Evolutionary conservation across 2,329 filamentous ascomycete species (phyloP).

Genomic region (Aspergillus sergii): DNA sequence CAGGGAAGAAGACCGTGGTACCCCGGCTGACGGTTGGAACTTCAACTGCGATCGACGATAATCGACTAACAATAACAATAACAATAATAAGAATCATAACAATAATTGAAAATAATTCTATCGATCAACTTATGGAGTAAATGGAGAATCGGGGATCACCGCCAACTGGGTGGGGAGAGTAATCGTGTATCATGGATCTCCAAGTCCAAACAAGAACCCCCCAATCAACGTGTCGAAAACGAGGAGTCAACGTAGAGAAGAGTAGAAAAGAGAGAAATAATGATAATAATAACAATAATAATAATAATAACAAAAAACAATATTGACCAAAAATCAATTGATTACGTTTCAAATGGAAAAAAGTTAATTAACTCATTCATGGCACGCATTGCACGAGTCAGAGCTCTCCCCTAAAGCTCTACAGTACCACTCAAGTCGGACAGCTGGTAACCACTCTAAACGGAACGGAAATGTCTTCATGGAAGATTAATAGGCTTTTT

Average conservation of each 20-base stretch:
- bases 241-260: too few relatives aligned
- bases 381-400: background rate
- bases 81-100: background rate
- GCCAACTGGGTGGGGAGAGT: background rate
- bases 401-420: background rate
- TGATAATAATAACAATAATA: background rate
- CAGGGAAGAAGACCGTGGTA: background rate
- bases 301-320: too few relatives aligned
- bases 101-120: background rate
- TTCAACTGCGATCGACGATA: background rate
- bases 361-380: background rate
- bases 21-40: background rate
- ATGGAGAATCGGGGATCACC: background rate
- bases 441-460: too few relatives aligned
- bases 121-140: background rate
- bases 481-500: too few relatives aligned
- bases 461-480: too few relatives aligned
- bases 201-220: background rate
- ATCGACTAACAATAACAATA: too few relatives aligned
- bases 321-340: too few relatives aligned
- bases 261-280: background rate
- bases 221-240: too few relatives aligned
- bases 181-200: background rate
- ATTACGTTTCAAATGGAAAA: background rate
- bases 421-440: too few relatives aligned